Base-by-base conservation (phyloP, 2,329 filamentous ascomycete genomes). In the Drechslerella dactyloides region DNA sequence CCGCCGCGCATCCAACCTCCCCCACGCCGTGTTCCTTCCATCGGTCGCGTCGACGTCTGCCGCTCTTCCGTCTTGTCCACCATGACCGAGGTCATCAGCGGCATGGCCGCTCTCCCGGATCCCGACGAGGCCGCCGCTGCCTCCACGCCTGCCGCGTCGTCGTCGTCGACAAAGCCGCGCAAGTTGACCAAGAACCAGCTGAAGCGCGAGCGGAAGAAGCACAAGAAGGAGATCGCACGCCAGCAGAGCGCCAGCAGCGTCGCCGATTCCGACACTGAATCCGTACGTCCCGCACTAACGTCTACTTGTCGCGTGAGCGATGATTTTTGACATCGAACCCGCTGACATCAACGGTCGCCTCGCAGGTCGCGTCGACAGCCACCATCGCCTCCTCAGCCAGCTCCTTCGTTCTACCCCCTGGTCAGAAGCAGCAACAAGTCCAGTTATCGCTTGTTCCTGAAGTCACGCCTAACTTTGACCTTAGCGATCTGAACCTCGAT, bases 121-220 rank as follows among this genome's bases (percentile, higher is more conserved):
- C 33, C 60, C 2, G 54, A 37, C n/a, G 60, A 42, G 27, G 55
- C 56, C 10, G 54, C 64, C 27, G 19, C 51, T 15, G 50, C 56
- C 15, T 44, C 44, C 57, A 52, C 58, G 46, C 56, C 68, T 21
- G 37, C 63, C 37, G 56, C 68, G 68, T 72, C 68, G 19, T 60
- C 68, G 19, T 37, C 55, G 17, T 8, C 27, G 65, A 54, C 4
- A 60, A 73, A 73, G 51, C 61, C 69, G 66, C 69, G 69, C 51
- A 96, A 93, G 83, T 87, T 89, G 83, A 92, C 89, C 79, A 97
- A 97, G 84, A 97, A 97, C 81, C 91, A 96, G 81, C 89, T 93
- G 83, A 87, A 92, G 80, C 88, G 93, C 80, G 90, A 91, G 54
- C 93, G 93, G 84, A 96, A 94, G 86, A 97, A 96, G 87, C 90